These are phyloP conservation scores for Lojkania enalia DNA, from an alignment of 2,329 filamentous ascomycete genomes.

Conservation along the genomic window DNA sequence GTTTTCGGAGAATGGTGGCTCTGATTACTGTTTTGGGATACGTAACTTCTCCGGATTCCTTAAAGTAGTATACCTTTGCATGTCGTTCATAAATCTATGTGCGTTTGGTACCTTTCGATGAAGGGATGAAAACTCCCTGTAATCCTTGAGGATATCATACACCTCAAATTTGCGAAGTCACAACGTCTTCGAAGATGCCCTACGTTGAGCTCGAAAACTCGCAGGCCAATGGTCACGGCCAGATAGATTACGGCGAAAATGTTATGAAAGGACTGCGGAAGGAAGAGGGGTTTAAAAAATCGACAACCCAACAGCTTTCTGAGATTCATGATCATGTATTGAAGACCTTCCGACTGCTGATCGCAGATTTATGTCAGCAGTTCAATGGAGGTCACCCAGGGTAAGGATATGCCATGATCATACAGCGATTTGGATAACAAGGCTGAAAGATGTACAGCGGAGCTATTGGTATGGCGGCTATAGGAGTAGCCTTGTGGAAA, in stretches of 20 bases:
- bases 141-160: no score
- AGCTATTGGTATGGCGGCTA: slow-evolving; percentile 64
- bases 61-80: slow-evolving; percentile 7
- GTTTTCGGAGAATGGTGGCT: slow-evolving; percentile 11
- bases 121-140: no score
- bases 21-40: slow-evolving; percentile 14
- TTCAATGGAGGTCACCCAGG: slow-evolving; percentile 68
- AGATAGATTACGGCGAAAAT: slow-evolving; percentile 30
- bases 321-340: no score
- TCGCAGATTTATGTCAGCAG: slow-evolving; percentile 69
- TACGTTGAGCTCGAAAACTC: slow-evolving; percentile 9
- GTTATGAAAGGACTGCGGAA: no score
- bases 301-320: no score
- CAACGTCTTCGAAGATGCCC: no score
- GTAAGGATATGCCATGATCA: background rate
- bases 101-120: no score
- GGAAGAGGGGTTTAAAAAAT: no score
- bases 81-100: no score
- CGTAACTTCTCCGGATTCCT: slow-evolving; percentile 11
- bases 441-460: no score
- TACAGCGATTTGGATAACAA: no score
- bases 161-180: no score
- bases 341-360: slow-evolving; percentile 63
- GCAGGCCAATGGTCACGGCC: slow-evolving; percentile 13
- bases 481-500: slow-evolving; percentile 64